Evolutionary conservation across 352 stramenopile species (phyloP).

Genomic region (Phytophthora pini): DNA sequence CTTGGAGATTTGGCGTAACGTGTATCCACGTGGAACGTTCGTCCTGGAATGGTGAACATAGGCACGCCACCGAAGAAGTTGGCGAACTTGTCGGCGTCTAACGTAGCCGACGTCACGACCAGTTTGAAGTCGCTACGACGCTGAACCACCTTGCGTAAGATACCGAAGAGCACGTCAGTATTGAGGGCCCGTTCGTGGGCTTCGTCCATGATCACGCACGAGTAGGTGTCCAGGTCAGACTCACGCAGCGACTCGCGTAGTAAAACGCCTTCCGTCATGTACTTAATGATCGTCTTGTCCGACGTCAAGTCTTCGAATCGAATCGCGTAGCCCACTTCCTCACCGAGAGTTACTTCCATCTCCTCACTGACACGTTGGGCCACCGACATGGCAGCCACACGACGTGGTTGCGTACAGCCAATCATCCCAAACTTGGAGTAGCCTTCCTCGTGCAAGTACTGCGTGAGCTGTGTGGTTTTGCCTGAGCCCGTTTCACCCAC

Average conservation of each 20-base stretch:
- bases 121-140: constrained; percentile 91
- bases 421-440: constrained; percentile 92
- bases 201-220: constrained; percentile 94
- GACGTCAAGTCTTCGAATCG: constrained; percentile 95
- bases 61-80: constrained; percentile 97
- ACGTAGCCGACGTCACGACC: constrained; percentile 95
- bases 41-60: constrained; percentile 97
- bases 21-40: constrained; percentile 87
- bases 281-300: constrained; percentile 98
- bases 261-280: constrained; percentile 94
- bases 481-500: constrained; percentile 97
- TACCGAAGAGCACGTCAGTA: constrained; percentile 95
- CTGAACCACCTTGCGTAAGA: constrained; percentile 92
- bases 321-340: constrained; percentile 93
- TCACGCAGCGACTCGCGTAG: constrained; percentile 95
- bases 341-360: constrained; percentile 93
- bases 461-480: constrained; percentile 98
- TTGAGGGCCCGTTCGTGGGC: constrained; percentile 95
- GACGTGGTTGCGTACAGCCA: constrained; percentile 98
- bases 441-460: constrained; percentile 94
- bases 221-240: constrained; percentile 87
- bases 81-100: constrained; percentile 98
- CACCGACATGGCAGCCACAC: constrained; percentile 99
- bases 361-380: constrained; percentile 98
- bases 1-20: constrained; percentile 93